Base-by-base conservation (phyloP, 331 rosid genomes). In the Ulmus americana region DNA sequence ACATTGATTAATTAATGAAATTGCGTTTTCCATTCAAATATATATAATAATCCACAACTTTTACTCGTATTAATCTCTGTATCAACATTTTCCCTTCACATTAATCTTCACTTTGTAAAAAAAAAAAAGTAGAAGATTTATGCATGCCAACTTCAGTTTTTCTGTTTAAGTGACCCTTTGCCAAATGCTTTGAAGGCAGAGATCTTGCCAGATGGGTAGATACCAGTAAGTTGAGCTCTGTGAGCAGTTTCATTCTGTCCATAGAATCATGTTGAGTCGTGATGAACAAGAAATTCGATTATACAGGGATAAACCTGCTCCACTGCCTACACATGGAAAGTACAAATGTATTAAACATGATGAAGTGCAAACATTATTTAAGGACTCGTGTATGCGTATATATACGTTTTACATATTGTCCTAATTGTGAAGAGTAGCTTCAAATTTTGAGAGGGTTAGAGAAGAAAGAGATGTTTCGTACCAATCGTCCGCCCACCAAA, bases 401-500 rank as follows among this genome's bases (percentile, higher is more conserved):
- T 10, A 38, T 48, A 61, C 6, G 11, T 62, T 45, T 28, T n/a
- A 14, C 45, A 59, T 13, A 41, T 40, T 13, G 6, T 1, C 8
- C 35, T 9, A 8, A 1, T 39, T 16, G 40, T 16, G 39, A 44
- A 60, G 39, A 60, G 16, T 11, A 45, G 0, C 20, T n/a, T 56
- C 12, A 55, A 46, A 55, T 5, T 28, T 55, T 55, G 42, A 12
- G 5, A 28, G 5, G 47, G 6, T 46, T 39, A 14, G 47, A 35
- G 16, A 28, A 43, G n/a, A 7, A 14, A 57, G 35, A 38, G 54
- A 73, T 51, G 39, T 9, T 50, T 40, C 77, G 45, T 82, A 94
- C 99, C 97, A 77, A 53, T 69, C 95, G 81, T 76, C 99, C 99
- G 72, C 99, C 99, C 69, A 94, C 97, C 82, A 94, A 82, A 84